Conservation (phyloP, 176 grass and related monocot species). For the Phragmites australis region DNA sequence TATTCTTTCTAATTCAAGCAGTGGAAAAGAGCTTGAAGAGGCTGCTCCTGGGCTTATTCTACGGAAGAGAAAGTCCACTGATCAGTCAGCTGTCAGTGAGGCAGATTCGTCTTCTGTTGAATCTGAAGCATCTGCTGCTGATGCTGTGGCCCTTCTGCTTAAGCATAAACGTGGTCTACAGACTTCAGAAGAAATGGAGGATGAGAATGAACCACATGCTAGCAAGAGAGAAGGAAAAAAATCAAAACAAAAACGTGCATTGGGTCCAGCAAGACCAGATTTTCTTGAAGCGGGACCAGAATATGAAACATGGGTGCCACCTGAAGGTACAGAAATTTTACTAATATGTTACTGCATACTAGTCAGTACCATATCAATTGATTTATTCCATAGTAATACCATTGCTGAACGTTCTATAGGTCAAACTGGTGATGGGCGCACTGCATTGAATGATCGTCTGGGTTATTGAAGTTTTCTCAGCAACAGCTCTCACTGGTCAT, state of each 20-base stretch:
- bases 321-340: slow-evolving; percentile 59
- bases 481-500: not conserved
- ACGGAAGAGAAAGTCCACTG: slow-evolving; percentile 65
- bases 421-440: slow-evolving; percentile 98
- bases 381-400: slow-evolving; percentile 10
- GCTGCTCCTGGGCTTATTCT: slow-evolving; percentile 90
- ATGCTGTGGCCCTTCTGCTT: slow-evolving; percentile 90
- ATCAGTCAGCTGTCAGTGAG: slow-evolving; percentile 25
- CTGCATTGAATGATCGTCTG: slow-evolving; percentile 80
- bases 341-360: slow-evolving; percentile 14
- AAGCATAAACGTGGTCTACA: slow-evolving; percentile 80
- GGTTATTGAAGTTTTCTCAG: slow-evolving; percentile 61
- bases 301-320: slow-evolving; percentile 90
- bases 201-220: slow-evolving; percentile 27
- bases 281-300: slow-evolving; percentile 60
- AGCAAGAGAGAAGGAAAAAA: slow-evolving; percentile 48
- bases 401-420: slow-evolving; percentile 51
- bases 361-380: not conserved
- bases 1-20: slow-evolving; percentile 44
- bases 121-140: slow-evolving; percentile 75
- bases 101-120: slow-evolving; percentile 53
- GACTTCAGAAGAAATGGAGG: slow-evolving; percentile 51
- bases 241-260: slow-evolving; percentile 64
- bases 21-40: slow-evolving; percentile 62
- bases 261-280: slow-evolving; percentile 81